A percentile compares a stretch with the other conserved stretches of the same genome.
Conservation (phyloP, 257 asterid genomes). For the Striga asiatica region DNA sequence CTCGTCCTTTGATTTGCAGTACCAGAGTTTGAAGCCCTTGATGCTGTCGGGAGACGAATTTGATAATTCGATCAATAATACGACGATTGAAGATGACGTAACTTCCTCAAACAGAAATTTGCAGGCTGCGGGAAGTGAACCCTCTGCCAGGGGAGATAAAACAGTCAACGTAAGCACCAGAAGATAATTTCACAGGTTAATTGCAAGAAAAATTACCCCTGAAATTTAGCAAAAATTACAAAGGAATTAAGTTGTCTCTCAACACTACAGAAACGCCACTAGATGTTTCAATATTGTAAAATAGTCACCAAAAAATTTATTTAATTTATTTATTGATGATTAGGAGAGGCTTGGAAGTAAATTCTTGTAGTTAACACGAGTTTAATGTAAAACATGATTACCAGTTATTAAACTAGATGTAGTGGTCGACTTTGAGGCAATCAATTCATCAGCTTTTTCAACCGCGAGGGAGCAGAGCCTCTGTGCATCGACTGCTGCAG, state of each 20-base stretch:
- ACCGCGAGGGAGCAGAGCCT: conserved; percentile 68
- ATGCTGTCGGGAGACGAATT: conserved; percentile 34
- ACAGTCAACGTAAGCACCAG: conserved; percentile 1
- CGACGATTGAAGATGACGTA: conserved; percentile 59
- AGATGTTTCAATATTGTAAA: not conserved
- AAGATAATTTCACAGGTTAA: conserved; percentile 3
- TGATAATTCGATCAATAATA: conserved; percentile 65
- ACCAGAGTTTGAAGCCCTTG: conserved; percentile 92
- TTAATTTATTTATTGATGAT: no score
- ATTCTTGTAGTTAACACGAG: no score
- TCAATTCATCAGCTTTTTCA: conserved; percentile 66
- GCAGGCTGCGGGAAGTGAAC: conserved; percentile 90
- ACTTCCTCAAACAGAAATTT: conserved; percentile 83
- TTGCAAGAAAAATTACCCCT: not conserved
- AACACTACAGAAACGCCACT: not conserved
- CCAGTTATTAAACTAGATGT: conserved; percentile 37
- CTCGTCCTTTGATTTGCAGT: conserved; percentile 69
- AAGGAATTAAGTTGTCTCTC: no score
- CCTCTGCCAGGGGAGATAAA: conserved; percentile 40
- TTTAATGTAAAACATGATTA: conserved; percentile 19
- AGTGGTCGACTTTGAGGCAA: conserved; percentile 30
- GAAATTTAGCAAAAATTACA: not conserved
- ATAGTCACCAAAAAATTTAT: no score
- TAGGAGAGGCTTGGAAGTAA: no score
- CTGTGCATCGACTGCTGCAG: conserved; percentile 68